A percentile compares a stretch with the other conserved stretches of the same genome.
These are phyloP conservation scores for Stephanocyclus meneghinianus DNA, from an alignment of 352 stramenopile species.

Conservation along the genomic window DNA sequence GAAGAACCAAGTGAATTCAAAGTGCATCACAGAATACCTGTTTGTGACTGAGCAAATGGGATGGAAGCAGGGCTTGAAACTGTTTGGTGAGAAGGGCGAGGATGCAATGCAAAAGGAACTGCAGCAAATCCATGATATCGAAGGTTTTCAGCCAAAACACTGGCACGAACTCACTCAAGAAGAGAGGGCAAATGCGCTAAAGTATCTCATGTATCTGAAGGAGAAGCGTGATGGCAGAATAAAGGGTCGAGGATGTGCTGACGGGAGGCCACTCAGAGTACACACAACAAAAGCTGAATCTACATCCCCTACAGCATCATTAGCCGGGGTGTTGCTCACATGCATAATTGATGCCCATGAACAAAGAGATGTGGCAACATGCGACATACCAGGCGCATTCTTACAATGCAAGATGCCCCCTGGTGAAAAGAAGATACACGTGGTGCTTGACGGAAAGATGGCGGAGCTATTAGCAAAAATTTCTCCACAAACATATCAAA, in stretches of 20 bases:
- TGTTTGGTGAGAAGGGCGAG: no score
- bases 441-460: background rate
- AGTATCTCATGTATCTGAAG: no score
- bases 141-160: no score
- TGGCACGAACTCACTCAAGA: no score
- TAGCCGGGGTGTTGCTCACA: constrained; percentile 30
- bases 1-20: no score
- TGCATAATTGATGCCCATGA: background rate
- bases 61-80: no score
- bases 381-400: constrained; percentile 50
- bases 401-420: constrained; percentile 18
- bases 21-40: no score
- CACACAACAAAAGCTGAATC: constrained; percentile 32
- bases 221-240: constrained; percentile 7
- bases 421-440: background rate
- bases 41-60: no score
- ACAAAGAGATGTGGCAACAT: constrained; percentile 1
- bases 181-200: background rate
- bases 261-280: background rate
- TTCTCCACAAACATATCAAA: background rate
- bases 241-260: constrained; percentile 10
- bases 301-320: constrained; percentile 12
- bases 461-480: background rate
- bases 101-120: no score
- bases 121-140: no score